These are phyloP conservation scores for Purpureocillium takamizusanense DNA, from an alignment of 2,329 filamentous ascomycete genomes.

Conservation along the genomic window DNA sequence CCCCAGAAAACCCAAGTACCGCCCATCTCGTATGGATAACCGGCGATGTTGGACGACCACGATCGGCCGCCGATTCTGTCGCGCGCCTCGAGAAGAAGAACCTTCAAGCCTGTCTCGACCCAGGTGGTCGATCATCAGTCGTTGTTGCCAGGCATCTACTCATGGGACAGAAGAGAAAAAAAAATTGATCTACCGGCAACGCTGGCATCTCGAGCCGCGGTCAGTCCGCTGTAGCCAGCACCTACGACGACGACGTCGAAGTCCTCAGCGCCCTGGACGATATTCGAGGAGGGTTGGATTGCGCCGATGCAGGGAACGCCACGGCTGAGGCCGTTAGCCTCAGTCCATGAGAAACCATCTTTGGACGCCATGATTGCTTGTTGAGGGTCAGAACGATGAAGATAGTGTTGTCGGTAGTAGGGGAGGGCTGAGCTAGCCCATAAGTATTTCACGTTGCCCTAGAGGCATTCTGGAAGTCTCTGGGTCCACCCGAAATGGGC, in stretches of 20 bases:
- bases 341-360: slow-evolving; percentile 21
- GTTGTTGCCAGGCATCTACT: slow-evolving; percentile 2
- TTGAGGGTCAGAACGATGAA: no score
- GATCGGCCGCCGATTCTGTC: slow-evolving; percentile 39
- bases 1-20: slow-evolving; percentile 40
- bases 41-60: slow-evolving; percentile 33
- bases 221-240: slow-evolving; percentile 20
- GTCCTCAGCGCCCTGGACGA: slow-evolving; percentile 5
- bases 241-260: slow-evolving; percentile 21
- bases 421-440: no score
- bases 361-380: slow-evolving; percentile 18
- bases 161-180: no score
- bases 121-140: neutral
- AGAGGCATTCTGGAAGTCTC: no score
- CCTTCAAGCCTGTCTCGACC: slow-evolving; percentile 18
- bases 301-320: slow-evolving; percentile 20
- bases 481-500: no score
- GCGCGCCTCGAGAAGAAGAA: slow-evolving; percentile 35
- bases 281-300: slow-evolving; percentile 16
- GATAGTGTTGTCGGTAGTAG: no score
- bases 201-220: slow-evolving; percentile 17
- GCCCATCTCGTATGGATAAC: slow-evolving; percentile 37
- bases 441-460: no score
- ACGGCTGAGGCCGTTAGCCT: slow-evolving; percentile 15
- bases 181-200: slow-evolving; percentile 13